Percentiles rank a stretch among this genome's conserved stretches.
Conservation (phyloP, 2,329 filamentous ascomycete species). For the Orbilia oligospora region DNA sequence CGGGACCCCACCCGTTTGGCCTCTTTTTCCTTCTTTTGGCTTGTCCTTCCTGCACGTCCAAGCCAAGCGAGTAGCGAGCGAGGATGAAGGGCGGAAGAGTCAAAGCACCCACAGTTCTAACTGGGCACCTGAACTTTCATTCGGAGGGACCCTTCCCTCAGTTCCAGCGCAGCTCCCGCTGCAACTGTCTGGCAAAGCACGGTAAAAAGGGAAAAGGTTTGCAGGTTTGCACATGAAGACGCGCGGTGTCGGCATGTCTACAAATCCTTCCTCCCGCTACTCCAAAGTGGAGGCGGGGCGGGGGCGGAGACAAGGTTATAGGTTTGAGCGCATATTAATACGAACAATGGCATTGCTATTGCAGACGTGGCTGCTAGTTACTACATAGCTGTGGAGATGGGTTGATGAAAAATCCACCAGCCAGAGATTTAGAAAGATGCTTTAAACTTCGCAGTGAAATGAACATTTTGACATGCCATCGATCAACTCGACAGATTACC, state of each 20-base stretch:
- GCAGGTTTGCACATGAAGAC: constrained; percentile 28
- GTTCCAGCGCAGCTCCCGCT: constrained; percentile 25
- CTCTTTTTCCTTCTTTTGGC: constrained; percentile 42
- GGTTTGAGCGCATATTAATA: constrained; percentile 30
- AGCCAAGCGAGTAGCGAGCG: constrained; percentile 60
- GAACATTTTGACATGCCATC: constrained; percentile 28
- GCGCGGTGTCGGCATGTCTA: constrained; percentile 33
- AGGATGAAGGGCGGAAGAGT: constrained; percentile 37
- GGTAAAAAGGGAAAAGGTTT: constrained; percentile 28
- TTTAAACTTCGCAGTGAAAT: neutral
- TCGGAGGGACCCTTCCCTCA: constrained; percentile 27
- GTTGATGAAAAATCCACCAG: constrained; percentile 29
- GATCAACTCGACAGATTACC: constrained; percentile 29
- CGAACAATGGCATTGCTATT: constrained; percentile 33
- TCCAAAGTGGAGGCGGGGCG: constrained; percentile 25
- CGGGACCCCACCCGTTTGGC: constrained; percentile 59
- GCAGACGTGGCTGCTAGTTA: constrained; percentile 10
- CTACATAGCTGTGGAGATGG: constrained; percentile 25
- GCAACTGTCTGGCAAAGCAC: constrained; percentile 24
- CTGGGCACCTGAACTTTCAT: constrained; percentile 9
- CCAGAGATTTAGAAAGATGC: neutral
- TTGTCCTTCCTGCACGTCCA: constrained; percentile 41
- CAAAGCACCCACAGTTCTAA: constrained; percentile 43
- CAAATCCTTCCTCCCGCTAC: constrained; percentile 21
- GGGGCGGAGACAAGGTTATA: constrained; percentile 32